phyloP scores from a whole-genome alignment of 2,329 filamentous ascomycete genomes.

The Sarocladiaceae sp. region DNA sequence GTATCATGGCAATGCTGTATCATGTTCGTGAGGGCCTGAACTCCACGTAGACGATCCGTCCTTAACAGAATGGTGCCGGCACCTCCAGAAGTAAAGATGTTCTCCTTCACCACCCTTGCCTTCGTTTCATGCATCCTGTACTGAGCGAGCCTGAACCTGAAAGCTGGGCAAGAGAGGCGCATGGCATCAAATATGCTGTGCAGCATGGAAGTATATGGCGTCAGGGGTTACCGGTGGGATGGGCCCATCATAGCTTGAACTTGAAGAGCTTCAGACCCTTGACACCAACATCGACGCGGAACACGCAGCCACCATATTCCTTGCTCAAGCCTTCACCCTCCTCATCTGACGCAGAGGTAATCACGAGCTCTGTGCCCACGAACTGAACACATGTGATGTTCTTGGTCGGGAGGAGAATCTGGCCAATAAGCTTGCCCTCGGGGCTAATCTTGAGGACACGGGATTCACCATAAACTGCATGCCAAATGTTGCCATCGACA shows the following conservation, averaged over 20 bases:
- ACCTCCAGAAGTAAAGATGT: no score
- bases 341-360: constrained; percentile 69
- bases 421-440: constrained; percentile 63
- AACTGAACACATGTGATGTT: constrained; percentile 80
- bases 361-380: constrained; percentile 65
- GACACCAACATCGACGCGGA: constrained; percentile 70
- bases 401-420: constrained; percentile 68
- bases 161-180: no score
- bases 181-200: no score
- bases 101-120: no score
- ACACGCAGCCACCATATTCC: constrained; percentile 63
- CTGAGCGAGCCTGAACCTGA: no score
- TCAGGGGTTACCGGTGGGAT: no score
- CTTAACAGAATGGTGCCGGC: no score
- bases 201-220: no score
- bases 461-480: constrained; percentile 73
- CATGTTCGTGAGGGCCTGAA: no score
- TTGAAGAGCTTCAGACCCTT: constrained; percentile 56
- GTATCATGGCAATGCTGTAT: no score
- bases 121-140: no score
- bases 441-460: constrained; percentile 69
- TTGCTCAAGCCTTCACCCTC: constrained; percentile 57
- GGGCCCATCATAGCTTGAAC: constrained; percentile 37
- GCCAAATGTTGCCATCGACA: constrained; percentile 80
- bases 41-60: no score